Base-by-base conservation (phyloP, 768 basidiomycete species). In the Rhizopogon vesiculosus region DNA sequence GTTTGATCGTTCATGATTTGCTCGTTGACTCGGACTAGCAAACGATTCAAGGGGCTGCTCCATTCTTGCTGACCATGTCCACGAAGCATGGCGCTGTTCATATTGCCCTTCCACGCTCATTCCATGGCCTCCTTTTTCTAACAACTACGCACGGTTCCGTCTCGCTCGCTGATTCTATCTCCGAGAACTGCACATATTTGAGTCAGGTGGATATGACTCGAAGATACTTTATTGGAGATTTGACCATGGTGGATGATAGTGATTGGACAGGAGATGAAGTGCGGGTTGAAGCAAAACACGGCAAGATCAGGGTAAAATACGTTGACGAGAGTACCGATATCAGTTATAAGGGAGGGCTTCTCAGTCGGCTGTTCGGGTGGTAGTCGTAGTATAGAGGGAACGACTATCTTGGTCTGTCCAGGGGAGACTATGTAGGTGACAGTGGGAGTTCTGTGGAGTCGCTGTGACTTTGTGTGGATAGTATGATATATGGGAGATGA, bases 201-300 rank as follows among this genome's bases (percentile, higher is more conserved):
- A 59, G 67, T 38, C 67, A 69, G 18, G 5, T 63, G 1, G 60
- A 46, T 3, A 7, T n/a, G 15, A 35, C 43, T 6, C 60, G 54
- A 35, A 56, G 61, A 39, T 69, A 58, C 48, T 71, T 69, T 56
- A 25, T 69, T 19, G 67, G 69, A 1, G 56, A 69, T 46, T 61
- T 69, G 13, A 2, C 22, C 3, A 10, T 18, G 15, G n/a, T 71
- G 6, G 56, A 57, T 4, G 61, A 59, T 5, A 56, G 22, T 5
- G 53, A 38, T 3, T 69, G 69, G 69, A 39, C 41, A 2, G 69
- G 67, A 0, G 60, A 64, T 22, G 53, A 57, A 16, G 33, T 69
- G 3, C 58, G 56, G 28, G 9, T 65, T 9, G 60, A 65, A 7
- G 22, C 57, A 2, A 9, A 9, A 5, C 56, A 67, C 43, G 69